These are phyloP conservation scores for Rehmannia glutinosa DNA, from an alignment of 257 asterid species.

Conservation along the genomic window DNA sequence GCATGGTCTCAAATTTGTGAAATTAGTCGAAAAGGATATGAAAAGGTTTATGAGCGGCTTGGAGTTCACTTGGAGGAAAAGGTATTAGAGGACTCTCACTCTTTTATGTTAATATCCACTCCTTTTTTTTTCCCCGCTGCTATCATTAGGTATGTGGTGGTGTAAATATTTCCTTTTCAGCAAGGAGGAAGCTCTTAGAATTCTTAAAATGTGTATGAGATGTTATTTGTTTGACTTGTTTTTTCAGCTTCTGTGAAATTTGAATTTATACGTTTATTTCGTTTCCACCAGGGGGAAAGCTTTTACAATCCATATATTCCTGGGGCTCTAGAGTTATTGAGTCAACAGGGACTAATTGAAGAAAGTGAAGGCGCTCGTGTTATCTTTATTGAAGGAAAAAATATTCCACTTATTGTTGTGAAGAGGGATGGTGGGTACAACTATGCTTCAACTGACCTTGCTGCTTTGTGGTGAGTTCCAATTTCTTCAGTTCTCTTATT, in stretches of 20 bases:
- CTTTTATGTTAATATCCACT: conserved; percentile 5
- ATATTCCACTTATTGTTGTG: too few relatives aligned
- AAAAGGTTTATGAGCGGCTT: conserved; percentile 58
- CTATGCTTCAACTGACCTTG: too few relatives aligned
- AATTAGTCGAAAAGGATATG: conserved; percentile 70
- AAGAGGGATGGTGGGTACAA: too few relatives aligned
- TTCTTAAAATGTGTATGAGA: conserved; percentile 10
- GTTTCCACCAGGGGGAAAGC: conserved; percentile 36
- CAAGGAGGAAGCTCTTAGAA: too few relatives aligned
- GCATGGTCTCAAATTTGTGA: conserved; percentile 88
- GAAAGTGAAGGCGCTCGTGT: too few relatives aligned
- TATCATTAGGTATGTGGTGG: not conserved
- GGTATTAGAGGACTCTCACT: conserved; percentile 31
- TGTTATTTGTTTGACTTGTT: not conserved
- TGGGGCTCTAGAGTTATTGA: too few relatives aligned
- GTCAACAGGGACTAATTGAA: too few relatives aligned
- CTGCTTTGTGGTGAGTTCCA: too few relatives aligned
- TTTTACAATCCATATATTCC: too few relatives aligned
- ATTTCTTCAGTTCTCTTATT: too few relatives aligned
- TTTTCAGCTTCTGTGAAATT: not conserved
- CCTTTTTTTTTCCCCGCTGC: not conserved
- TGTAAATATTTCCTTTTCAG: not conserved
- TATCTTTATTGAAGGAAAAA: too few relatives aligned
- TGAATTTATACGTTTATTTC: not conserved
- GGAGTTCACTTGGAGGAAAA: too few relatives aligned